Evolutionary conservation across 768 basidiomycete genomes (phyloP), one percentile per base, ranked within the genome.

Genomic region (Trametes villosa): DNA sequence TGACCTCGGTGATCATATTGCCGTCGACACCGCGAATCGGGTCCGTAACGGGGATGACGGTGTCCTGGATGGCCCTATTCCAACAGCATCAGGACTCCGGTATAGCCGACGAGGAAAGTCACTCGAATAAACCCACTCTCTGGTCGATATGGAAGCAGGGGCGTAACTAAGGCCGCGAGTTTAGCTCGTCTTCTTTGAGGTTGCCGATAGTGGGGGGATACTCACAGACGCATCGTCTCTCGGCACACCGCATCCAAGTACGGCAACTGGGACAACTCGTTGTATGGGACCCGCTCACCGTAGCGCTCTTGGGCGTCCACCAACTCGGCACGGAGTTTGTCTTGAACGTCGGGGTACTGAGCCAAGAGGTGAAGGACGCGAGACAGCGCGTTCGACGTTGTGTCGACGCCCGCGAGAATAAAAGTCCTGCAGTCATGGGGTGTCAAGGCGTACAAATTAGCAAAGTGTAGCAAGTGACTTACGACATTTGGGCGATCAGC

Each of bases 241-340:
- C 83, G 79, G 4, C 86, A 76, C 4, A 87, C 81, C 9, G 78
- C 78, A 59, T 90, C 90, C 12, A 92, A 81, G 65, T 86, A 89
- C 0, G 86, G 81, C 3, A 93, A 55, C 7, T 51, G 27, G 15
- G 55, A 42, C 13, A 64, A 30, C 7, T 54, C 42, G 38, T 57
- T 57, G 47, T 64, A 57, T 70, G 67, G 18, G 72, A 73, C 9
- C 72, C 76, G 62, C 9, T 75, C 76, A 20, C 74, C 70, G 2
- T 64, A 20, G 5, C 22, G 24, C 4, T 26, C 50, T 3, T 22
- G 42, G 1, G 66, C 68, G 4, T 59, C 57, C 22, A 47, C 3
- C 30, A 69, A 22, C 31, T 69, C 71, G 20, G 57, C 65, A 34
- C 58, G 49, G 2, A 51, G 24, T n/a, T 44, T 73, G 3, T 72